phyloP scores from a whole-genome alignment of 2,329 filamentous ascomycete genomes.

The Dichotomopilus funicola region DNA sequence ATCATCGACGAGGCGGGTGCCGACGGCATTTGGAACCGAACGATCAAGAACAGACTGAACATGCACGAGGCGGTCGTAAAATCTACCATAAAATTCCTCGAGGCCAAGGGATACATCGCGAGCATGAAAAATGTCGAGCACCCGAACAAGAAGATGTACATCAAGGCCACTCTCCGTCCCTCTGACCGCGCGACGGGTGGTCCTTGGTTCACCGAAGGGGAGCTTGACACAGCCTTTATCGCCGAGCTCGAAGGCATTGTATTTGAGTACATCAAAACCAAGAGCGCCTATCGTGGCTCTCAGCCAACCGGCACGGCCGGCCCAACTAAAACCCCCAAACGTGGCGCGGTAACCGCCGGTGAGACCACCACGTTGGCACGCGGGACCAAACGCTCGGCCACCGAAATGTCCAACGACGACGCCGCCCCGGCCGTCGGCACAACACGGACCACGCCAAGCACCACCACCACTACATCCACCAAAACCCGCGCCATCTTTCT shows the following conservation, averaged over 20 bases:
- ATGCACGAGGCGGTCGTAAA: conserved; percentile 79
- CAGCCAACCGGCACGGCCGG: conserved; percentile 17
- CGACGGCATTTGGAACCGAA: conserved; percentile 87
- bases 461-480: background rate
- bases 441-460: conserved; percentile 19
- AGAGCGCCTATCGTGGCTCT: conserved; percentile 60
- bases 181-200: conserved; percentile 89
- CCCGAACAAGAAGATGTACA: conserved; percentile 91
- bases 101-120: conserved; percentile 74
- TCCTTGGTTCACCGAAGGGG: conserved; percentile 88
- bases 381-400: conserved; percentile 47
- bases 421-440: conserved; percentile 19
- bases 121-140: conserved; percentile 88
- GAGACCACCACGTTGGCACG: conserved; percentile 25
- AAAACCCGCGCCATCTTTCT: conserved; percentile 34
- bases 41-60: conserved; percentile 71
- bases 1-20: conserved; percentile 79
- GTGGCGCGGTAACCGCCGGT: conserved; percentile 47
- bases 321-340: conserved; percentile 45
- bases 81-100: conserved; percentile 75
- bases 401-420: conserved; percentile 37
- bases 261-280: conserved; percentile 63
- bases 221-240: conserved; percentile 84
- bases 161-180: conserved; percentile 76
- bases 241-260: conserved; percentile 66